Percentiles rank a stretch among this genome's conserved stretches.
phyloP scores from a whole-genome alignment of 306 rosid species.

The Vigna nakashimae region DNA sequence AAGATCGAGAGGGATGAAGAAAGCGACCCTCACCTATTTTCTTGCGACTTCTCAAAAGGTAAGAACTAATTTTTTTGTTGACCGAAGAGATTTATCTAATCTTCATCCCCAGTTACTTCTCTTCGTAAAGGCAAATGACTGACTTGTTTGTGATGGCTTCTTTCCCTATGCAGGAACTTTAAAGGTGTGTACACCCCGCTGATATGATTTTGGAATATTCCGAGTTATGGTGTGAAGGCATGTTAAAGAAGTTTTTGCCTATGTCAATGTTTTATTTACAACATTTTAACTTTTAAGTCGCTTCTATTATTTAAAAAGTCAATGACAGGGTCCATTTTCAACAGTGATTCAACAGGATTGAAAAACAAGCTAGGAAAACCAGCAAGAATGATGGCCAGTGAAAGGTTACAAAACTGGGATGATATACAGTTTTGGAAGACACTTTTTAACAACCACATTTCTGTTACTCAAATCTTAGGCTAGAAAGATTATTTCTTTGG shows the following conservation, averaged over 20 bases:
- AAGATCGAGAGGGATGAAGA: conserved; percentile 77
- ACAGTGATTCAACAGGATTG: conserved; percentile 24
- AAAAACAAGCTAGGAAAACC: conserved; percentile 25
- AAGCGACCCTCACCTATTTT: conserved; percentile 81
- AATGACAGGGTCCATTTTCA: conserved; percentile 20
- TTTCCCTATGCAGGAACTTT: conserved; percentile 65
- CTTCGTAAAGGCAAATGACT: conserved; percentile 44
- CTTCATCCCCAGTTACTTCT: conserved; percentile 26
- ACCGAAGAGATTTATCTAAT: conserved; percentile 40
- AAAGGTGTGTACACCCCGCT: conserved; percentile 67
- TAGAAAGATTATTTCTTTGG: conserved; percentile 4
- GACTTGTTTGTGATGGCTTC: conserved; percentile 53
- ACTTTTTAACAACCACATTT: neutral
- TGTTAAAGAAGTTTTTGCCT: conserved; percentile 6
- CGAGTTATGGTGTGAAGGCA: conserved; percentile 31
- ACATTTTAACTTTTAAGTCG: conserved; percentile 28
- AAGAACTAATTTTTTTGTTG: conserved; percentile 38
- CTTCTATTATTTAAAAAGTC: conserved; percentile 7
- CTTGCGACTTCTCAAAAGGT: conserved; percentile 80
- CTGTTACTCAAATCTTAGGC: conserved; percentile 11
- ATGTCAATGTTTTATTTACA: conserved; percentile 30
- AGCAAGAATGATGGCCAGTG: conserved; percentile 10
- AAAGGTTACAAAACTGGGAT: conserved; percentile 28
- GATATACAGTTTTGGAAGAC: neutral
- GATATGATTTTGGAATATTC: conserved; percentile 30